phyloP scores from a whole-genome alignment of 2,329 filamentous ascomycete genomes.

The Sporothrix sp. region DNA sequence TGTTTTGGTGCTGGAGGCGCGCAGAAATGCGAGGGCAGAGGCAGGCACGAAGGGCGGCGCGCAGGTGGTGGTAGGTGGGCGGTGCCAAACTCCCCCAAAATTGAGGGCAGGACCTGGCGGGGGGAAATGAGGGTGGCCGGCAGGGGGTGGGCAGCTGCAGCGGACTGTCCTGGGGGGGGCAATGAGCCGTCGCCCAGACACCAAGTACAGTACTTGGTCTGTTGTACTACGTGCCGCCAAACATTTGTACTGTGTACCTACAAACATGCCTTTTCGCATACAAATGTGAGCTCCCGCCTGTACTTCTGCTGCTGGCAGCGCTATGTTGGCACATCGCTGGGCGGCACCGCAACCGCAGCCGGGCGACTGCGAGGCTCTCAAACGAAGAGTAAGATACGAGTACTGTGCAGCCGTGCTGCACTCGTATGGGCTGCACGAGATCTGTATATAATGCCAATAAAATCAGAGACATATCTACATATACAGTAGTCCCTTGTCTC shows the following conservation, averaged over 20 bases:
- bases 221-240: conserved; percentile 15
- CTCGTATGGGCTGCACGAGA: too few species aligned
- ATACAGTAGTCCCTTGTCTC: too few species aligned
- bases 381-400: too few species aligned
- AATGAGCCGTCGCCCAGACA: conserved; percentile 13
- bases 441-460: too few species aligned
- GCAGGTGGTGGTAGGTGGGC: conserved; percentile 21
- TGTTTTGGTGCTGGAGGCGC: conserved; percentile 3
- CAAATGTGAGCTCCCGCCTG: conserved; percentile 1
- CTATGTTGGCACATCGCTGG: too few species aligned
- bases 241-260: conserved; percentile 16
- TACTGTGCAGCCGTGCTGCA: too few species aligned
- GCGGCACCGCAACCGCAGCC: too few species aligned
- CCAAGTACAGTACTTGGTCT: conserved; percentile 13
- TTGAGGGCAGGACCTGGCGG: neutral
- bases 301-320: neutral
- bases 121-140: conserved; percentile 14
- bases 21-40: neutral
- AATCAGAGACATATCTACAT: too few species aligned
- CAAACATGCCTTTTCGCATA: neutral
- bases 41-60: neutral
- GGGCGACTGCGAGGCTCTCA: too few species aligned
- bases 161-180: conserved; percentile 16
- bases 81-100: conserved; percentile 19
- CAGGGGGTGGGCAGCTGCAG: conserved; percentile 8